Evolutionary conservation across 2,329 filamentous ascomycete species (phyloP).

Genomic region (Alternaria solani): DNA sequence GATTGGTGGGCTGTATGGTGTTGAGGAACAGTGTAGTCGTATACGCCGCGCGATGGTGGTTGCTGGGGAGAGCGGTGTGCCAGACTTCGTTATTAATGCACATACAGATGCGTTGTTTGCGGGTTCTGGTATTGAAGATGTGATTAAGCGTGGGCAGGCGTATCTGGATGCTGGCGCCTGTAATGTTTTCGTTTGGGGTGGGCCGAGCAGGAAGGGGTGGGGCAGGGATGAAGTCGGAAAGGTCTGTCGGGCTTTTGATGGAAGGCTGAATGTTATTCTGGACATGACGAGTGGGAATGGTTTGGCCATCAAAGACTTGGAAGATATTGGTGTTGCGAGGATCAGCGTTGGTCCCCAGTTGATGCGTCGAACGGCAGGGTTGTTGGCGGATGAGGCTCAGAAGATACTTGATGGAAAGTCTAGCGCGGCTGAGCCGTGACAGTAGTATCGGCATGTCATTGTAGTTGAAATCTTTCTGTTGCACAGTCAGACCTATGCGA

Average conservation of each 20-base stretch:
- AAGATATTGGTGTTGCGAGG: slow-evolving; percentile 42
- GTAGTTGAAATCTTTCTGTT: background rate
- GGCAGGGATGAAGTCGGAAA: slow-evolving; percentile 33
- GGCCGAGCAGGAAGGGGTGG: slow-evolving; percentile 48
- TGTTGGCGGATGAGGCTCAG: slow-evolving; percentile 28
- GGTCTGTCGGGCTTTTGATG: slow-evolving; percentile 30
- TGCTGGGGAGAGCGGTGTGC: slow-evolving; percentile 52
- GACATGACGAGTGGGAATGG: slow-evolving; percentile 24
- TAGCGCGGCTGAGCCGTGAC: background rate
- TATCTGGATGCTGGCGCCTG: slow-evolving; percentile 58
- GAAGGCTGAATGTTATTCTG: slow-evolving; percentile 41
- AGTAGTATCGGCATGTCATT: background rate
- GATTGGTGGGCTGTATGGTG: slow-evolving; percentile 47
- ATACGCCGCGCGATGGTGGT: slow-evolving; percentile 55
- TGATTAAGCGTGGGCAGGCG: background rate
- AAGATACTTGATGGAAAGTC: slow-evolving; percentile 28
- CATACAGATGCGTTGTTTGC: background rate
- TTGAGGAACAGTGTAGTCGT: slow-evolving; percentile 59
- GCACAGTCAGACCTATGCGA: background rate
- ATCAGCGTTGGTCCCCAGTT: slow-evolving; percentile 45
- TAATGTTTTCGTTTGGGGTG: slow-evolving; percentile 69
- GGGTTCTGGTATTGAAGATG: background rate
- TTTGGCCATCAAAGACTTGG: slow-evolving; percentile 35
- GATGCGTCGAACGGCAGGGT: slow-evolving; percentile 27
- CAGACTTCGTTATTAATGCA: background rate